Conservation (phyloP, 345 rosid species). For the Odontarrhena argentea region DNA sequence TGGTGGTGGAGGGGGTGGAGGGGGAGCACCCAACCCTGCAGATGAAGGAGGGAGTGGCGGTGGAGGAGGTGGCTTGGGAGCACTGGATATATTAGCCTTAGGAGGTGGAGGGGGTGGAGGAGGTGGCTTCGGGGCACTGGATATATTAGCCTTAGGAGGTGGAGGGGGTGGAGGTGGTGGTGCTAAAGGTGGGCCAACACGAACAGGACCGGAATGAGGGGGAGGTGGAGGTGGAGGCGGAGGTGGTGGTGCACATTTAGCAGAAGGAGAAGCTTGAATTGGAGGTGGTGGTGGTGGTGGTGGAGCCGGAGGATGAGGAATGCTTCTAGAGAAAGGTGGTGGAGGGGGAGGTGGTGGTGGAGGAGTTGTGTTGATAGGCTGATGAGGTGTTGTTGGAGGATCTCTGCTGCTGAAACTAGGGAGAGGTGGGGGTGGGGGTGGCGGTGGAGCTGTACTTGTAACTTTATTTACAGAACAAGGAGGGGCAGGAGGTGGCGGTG, state of each 20-base stretch:
- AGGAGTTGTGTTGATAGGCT: conserved; percentile 33
- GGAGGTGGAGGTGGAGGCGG: conserved; percentile 44
- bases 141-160: conserved; percentile 32
- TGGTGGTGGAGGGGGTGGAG: conserved; percentile 45
- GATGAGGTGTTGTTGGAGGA: conserved; percentile 35
- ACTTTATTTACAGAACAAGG: neutral
- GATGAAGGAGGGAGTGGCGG: conserved; percentile 34
- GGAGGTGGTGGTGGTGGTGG: conserved; percentile 43
- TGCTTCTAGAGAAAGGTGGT: conserved; percentile 34
- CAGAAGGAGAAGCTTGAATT: conserved; percentile 16
- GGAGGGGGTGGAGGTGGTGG: conserved; percentile 32
- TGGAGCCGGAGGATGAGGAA: conserved; percentile 42
- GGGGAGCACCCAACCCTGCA: conserved; percentile 31
- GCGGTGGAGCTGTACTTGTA: conserved; percentile 31
- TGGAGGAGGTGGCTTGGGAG: conserved; percentile 38
- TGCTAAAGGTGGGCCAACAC: conserved; percentile 36
- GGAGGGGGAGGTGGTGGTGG: conserved; percentile 37
- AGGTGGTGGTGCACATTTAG: conserved; percentile 38
- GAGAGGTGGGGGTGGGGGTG: conserved; percentile 47
- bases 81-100: conserved; percentile 35
- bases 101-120: conserved; percentile 34
- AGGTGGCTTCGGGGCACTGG: conserved; percentile 40
- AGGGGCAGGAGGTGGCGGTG: conserved; percentile 41
- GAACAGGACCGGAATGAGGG: conserved; percentile 23
- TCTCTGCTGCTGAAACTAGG: conserved; percentile 34